Base-by-base conservation (phyloP, 176 grass and related monocot genomes). In the Areca catechu region DNA sequence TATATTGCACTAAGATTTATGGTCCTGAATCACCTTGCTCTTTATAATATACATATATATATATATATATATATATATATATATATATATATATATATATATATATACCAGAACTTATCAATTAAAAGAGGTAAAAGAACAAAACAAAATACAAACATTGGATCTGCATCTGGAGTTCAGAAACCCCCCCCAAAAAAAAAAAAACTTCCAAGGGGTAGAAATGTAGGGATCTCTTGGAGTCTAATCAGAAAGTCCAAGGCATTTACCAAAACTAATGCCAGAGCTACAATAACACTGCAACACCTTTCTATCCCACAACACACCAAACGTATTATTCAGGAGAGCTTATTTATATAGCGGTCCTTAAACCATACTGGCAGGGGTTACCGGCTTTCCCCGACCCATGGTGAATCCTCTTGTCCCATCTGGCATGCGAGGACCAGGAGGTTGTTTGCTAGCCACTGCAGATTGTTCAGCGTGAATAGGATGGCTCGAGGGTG, bases 351-450 rank as follows among this genome's bases (percentile, higher is more conserved):
- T 18, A 48, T 48, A 51, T 34, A 62, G 47, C 5, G 24, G 9
- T 75, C 56, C 52, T 67, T 29, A 58, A 66, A 49, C 37, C 47
- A 19, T 78, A 57, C 63, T 48, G 14, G 61, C 22, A 19, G 20
- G 52, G 22, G 34, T 51, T 63, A 85, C 63, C 1, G 66, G 78
- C 56, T 78, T 98, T 57, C 87, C 93, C 57, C 93, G 79, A 72
- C 84, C 93, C 71, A 98, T 74, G 6, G 58, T 60, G 62, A 97
- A 97, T 65, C 93, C 92, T 4, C 78, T 83, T 0, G 83, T 83
- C 57, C 93, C 93, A 53, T 97, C 84, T 18, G 93, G 87, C 93
- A 92, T 97, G 20, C 72, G 66, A 4, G 92, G 92, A 4, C 92
- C 92, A 50, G 72, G 78, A 37, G 84, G 87, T 58, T 75, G 93